phyloP scores from a whole-genome alignment of 2,329 filamentous ascomycete species.

The Ascomycota sp. region DNA sequence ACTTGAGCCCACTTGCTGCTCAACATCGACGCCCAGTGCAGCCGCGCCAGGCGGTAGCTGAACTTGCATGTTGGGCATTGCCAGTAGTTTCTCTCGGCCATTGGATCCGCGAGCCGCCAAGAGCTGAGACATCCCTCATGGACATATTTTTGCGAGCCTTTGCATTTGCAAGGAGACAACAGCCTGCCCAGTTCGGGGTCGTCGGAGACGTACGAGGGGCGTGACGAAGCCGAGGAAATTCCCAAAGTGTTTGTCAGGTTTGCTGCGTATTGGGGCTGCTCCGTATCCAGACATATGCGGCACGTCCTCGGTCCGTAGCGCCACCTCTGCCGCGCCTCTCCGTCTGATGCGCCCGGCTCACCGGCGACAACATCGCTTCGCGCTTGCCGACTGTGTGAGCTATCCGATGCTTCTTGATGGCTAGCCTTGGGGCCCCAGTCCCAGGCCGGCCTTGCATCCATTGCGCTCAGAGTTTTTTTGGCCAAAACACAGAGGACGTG shows the following conservation, averaged over 20 bases:
- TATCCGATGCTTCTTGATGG: neutral
- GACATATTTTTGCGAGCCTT: slow-evolving; percentile 80
- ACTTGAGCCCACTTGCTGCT: slow-evolving; percentile 48
- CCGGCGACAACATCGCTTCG: neutral
- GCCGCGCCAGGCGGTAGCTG: slow-evolving; percentile 55
- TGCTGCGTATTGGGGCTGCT: slow-evolving; percentile 26
- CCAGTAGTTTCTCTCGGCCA: slow-evolving; percentile 51
- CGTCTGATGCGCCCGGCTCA: slow-evolving; percentile 1
- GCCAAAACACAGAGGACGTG: too few relatives aligned
- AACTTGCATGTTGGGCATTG: slow-evolving; percentile 78
- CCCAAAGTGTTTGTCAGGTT: slow-evolving; percentile 12
- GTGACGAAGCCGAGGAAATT: slow-evolving; percentile 12
- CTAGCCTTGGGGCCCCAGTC: slow-evolving; percentile 4
- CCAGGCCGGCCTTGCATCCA: slow-evolving; percentile 10
- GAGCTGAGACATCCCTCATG: slow-evolving; percentile 75
- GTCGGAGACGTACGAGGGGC: slow-evolving; percentile 46
- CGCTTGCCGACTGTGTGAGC: neutral
- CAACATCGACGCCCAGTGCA: slow-evolving; percentile 54
- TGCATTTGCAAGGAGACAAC: slow-evolving; percentile 81
- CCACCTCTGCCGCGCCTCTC: slow-evolving; percentile 3
- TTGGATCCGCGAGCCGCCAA: slow-evolving; percentile 60
- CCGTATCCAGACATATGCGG: slow-evolving; percentile 68
- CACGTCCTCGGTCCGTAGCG: slow-evolving; percentile 58
- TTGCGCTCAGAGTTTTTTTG: slow-evolving; percentile 1
- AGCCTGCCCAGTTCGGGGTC: slow-evolving; percentile 57